phyloP scores from a whole-genome alignment of 202 grass and related monocot genomes.

The Brachypodium distachyon region DNA sequence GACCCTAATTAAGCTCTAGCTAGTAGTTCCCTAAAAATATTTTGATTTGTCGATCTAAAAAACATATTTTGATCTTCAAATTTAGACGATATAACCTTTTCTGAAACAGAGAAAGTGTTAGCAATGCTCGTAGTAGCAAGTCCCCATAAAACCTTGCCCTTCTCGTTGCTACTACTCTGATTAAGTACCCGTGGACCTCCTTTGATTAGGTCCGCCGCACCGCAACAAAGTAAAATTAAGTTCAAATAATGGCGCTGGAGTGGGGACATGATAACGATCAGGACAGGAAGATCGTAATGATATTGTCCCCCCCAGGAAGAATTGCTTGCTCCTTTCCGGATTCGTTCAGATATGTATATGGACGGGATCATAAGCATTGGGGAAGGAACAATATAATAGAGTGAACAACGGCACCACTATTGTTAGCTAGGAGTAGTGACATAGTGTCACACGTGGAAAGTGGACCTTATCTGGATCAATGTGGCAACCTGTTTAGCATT shows the following conservation, averaged over 20 bases:
- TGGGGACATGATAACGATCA: background rate
- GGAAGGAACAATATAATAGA: background rate
- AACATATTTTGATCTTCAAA: too few relatives aligned
- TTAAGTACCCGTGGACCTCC: background rate
- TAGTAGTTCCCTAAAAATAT: too few relatives aligned
- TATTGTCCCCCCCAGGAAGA: conserved; percentile 8
- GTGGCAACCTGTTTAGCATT: too few relatives aligned
- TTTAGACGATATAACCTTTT: too few relatives aligned
- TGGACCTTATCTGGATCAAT: background rate
- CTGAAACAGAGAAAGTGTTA: too few relatives aligned
- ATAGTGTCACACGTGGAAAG: conserved; percentile 23
- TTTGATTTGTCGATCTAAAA: too few relatives aligned
- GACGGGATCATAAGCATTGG: background rate
- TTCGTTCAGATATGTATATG: conserved; percentile 15
- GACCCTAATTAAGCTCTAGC: too few relatives aligned
- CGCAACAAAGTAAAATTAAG: background rate
- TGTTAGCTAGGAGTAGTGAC: too few relatives aligned
- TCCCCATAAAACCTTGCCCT: background rate
- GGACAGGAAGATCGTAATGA: background rate
- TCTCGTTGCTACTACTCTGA: background rate
- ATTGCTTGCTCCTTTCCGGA: background rate
- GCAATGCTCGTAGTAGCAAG: background rate
- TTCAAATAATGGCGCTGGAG: conserved; percentile 8
- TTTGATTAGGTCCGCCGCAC: background rate
- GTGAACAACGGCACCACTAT: background rate